Evolutionary conservation across 495 filamentous ascomycete species (phyloP), one percentile per base, ranked within the genome.

Genomic region (Hypoxylon subgilvum): DNA sequence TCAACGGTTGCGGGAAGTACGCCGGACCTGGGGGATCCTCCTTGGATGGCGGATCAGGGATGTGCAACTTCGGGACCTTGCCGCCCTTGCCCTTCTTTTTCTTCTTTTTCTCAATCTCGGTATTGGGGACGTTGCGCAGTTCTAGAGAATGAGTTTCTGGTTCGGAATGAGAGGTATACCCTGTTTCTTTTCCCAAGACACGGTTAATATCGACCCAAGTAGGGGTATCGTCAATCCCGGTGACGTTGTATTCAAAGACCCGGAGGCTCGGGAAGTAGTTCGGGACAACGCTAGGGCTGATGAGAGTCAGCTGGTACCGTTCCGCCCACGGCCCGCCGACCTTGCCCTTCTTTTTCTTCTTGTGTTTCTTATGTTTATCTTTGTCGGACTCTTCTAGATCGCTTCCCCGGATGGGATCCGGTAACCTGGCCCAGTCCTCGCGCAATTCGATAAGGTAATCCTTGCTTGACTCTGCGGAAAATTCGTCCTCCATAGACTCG

Each of bases 211-310:
- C 73, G 4, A 69, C 58, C 82, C 82, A 84, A 3, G 74, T 70
- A 1, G 69, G 56, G 2, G 68, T 52, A 22, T 82, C 60, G 42
- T 90, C 86, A 4, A 96, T 65, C 0, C 90, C 91, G 0, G 89
- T 89, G 50, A 89, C 89, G 64, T 99, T 97, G 78, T 99, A 99
- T 67, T 97, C 91, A 46, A 92, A 76, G 17, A 97, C 82, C 2
- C 94, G 81, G 27, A 97, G 69, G 2, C 88, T 90, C 1, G 94
- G 94, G 66, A 94, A 96, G 70, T 89, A 96, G 59, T 93, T 97
- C 0, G 94, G 94, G 2, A 99, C 89, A 23, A 99, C 71, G 65
- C 92, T 96, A 1, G 94, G 88, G 13, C 84, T 79, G 43, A 96
- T 88, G 32, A 92, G 74, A 0, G 89, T 84, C 2, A 94, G 72